Percentiles rank a stretch among this genome's conserved stretches.
Conservation (phyloP, 345 rosid genomes). For the Anastatica hierochuntica region DNA sequence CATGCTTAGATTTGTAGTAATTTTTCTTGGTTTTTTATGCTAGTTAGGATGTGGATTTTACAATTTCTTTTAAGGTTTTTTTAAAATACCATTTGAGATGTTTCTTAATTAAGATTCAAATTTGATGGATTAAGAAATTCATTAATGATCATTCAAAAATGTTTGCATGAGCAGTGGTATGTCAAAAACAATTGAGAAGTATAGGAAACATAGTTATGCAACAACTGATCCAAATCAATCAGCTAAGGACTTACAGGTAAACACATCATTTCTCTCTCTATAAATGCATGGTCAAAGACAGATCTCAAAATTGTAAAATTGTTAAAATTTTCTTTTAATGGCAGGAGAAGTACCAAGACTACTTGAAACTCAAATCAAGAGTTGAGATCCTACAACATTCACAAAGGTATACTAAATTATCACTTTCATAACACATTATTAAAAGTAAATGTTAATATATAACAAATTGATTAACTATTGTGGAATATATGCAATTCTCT, state of each 20-base stretch:
- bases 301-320: background rate
- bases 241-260: constrained; percentile 48
- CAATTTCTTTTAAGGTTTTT: background rate
- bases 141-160: constrained; percentile 1
- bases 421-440: background rate
- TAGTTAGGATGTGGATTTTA: background rate
- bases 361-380: constrained; percentile 47
- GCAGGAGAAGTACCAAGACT: constrained; percentile 58
- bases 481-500: no score
- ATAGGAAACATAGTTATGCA: constrained; percentile 43
- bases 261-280: background rate
- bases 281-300: background rate
- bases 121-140: background rate
- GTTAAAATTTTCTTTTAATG: background rate
- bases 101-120: background rate
- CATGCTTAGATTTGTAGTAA: no score
- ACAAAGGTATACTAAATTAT: constrained; percentile 52
- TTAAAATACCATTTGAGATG: no score
- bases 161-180: constrained; percentile 33
- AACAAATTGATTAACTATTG: no score
- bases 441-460: background rate
- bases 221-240: constrained; percentile 36
- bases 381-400: constrained; percentile 53
- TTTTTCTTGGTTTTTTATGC: background rate
- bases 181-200: constrained; percentile 52